Base-by-base conservation (phyloP, 371 early-diverging fungal species). In the Mucor velutinosus region DNA sequence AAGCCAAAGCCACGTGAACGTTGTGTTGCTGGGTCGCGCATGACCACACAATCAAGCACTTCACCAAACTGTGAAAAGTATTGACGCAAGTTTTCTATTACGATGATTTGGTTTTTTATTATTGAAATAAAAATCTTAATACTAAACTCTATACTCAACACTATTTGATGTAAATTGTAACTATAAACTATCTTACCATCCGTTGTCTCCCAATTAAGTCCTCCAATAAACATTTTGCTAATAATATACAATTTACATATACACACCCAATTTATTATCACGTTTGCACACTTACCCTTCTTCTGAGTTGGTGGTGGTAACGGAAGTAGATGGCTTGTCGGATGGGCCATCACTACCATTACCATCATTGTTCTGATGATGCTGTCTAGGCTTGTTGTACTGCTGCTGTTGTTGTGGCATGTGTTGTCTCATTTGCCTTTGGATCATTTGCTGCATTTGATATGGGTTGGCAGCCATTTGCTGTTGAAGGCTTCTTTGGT, bases 201-300 rank as follows among this genome's bases (percentile, higher is more conserved):
- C 61, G 90, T 93, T 30, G 96, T 95, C 73, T 89, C 91, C 95
- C 95, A 97, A 83, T 93, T 93, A 65, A 97, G 87, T 58, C 95
- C 95, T 67, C 97, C 97, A 71, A 96, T 89, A 85, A 94, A 96
- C 83, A 96, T 83, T 85, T 96, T 95, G 72, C 93, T 90, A 84
- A 71, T 39, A 84, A 71, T 35, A 37, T 39, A 43, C 53, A 25
- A 11, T 53, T 55, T 29, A 33, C 57, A 33, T 32, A 29, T 55
- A 55, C 6, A 33, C 25, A 32, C 35, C 11, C 27, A 17, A 62
- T 27, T 6, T 32, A 66, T n/a, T 43, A 69, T 37, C 62, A 21
- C 67, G 37, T 47, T 68, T 33, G 39, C 57, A 32, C 56, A 78
- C 85, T 75, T 86, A 86, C 85, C 86, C 85, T 79, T 84, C 83